Evolutionary conservation across 306 rosid species (phyloP), one percentile per base, ranked within the genome.

Genomic region (Pyrus communis): DNA sequence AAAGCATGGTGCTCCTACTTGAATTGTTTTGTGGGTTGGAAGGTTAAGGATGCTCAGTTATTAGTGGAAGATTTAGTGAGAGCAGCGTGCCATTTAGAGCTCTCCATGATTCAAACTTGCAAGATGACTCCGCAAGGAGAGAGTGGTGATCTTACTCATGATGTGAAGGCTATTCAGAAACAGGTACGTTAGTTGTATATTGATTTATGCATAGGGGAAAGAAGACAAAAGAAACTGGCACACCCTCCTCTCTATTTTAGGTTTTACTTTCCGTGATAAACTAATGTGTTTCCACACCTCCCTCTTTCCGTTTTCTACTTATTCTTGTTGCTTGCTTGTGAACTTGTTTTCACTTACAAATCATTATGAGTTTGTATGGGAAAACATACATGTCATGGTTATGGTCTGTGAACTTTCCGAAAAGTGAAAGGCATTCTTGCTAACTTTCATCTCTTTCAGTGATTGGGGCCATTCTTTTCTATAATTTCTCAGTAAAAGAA

Each of bases 71-170:
- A 95, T 85, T 84, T 95, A 82, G 97, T 95, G 80, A 88, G 91
- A 86, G 97, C 98, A 79, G 98, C 97, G 68, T 95, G 98, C 84
- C 98, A 95, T 74, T 87, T 95, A 72, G 98, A 95, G 82, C 89
- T 93, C 74, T 95, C 98, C 65, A 95, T 95, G 97, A 86, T 95
- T 80, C 97, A 92, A 77, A 92, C 93, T 52, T 95, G 98, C 88
- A 92, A 89, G 88, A 78, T 95, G 78, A 88, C 96, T 51, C 83
- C 92, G 9, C 89, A 82, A 77, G 91, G 97, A 73, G 83, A 78
- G 74, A 82, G 75, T 78, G 80, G 69, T 51, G 74, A 73, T 74
- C 93, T 92, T 54, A 90, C 91, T 73, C 97, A 89, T 83, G 98
- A 92, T 80, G 85, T 92, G 98, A 90, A 89, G 87, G 97, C 98